Percentiles rank a stretch among this genome's conserved stretches.
Conservation (phyloP, 2,329 filamentous ascomycete species). For the Alternaria ventricosa region DNA sequence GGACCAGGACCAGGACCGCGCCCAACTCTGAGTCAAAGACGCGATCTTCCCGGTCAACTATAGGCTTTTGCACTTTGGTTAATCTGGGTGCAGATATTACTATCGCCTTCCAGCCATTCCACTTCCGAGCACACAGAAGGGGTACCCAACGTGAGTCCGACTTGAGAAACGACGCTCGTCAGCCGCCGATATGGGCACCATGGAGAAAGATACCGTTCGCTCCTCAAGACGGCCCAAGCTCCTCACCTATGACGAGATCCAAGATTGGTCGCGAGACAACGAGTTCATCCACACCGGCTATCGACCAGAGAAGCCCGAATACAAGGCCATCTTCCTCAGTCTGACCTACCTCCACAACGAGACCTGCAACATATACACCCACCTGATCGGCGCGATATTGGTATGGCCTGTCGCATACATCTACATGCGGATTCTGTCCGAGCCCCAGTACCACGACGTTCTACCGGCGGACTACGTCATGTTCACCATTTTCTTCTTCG, state of each 20-base stretch:
- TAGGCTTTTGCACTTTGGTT: fast-evolving
- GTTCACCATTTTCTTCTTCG: neutral
- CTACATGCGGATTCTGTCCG: neutral
- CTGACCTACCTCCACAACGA: neutral
- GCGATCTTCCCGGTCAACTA: fast-evolving
- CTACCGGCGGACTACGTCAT: neutral
- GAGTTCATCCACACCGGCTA: neutral
- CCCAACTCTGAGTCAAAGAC: neutral
- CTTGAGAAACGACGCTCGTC: neutral
- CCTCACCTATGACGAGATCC: neutral
- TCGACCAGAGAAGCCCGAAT: neutral
- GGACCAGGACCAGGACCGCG: neutral
- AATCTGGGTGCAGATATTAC: neutral
- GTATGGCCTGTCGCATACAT: neutral
- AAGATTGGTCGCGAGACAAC: neutral
- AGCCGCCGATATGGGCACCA: neutral
- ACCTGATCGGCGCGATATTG: neutral
- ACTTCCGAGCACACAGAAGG: neutral
- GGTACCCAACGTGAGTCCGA: neutral
- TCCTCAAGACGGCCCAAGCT: neutral
- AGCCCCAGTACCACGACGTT: neutral
- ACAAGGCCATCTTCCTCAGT: neutral
- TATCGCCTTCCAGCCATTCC: fast-evolving
- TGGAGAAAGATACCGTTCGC: fast-evolving
- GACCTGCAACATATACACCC: neutral